Percentiles rank a stretch among this genome's conserved stretches.
Conservation (phyloP, 345 rosid species). For the Syzygium grande region DNA sequence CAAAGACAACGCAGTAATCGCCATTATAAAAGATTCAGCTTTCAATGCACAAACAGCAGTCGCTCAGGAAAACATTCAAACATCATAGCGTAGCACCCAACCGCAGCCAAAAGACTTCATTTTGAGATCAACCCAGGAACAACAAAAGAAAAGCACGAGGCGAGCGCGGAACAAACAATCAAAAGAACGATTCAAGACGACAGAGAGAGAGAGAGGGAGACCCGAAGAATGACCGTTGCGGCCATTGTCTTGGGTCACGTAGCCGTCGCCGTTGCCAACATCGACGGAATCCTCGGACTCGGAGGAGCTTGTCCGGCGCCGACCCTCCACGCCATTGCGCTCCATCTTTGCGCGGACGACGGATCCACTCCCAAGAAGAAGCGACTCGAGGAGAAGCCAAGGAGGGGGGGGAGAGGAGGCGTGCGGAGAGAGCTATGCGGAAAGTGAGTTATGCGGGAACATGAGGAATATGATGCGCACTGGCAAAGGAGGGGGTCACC, state of each 20-base stretch:
- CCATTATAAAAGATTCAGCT: neutral
- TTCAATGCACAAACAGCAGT: neutral
- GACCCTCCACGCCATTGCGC: neutral
- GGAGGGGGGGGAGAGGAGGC: neutral
- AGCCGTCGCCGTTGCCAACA: neutral
- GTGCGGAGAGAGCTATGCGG: neutral
- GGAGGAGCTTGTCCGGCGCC: constrained; percentile 1
- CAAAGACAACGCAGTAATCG: neutral
- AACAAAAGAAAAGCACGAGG: neutral
- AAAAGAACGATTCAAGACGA: neutral
- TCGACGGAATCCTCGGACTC: constrained; percentile 9
- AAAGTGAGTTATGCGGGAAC: neutral
- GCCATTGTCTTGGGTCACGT: neutral
- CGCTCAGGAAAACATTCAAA: neutral
- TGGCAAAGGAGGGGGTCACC: neutral
- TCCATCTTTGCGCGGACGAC: neutral
- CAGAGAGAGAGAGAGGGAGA: neutral
- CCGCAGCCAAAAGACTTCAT: neutral
- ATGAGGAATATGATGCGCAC: neutral
- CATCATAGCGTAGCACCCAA: neutral
- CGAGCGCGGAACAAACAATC: neutral
- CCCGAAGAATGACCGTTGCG: constrained; percentile 1
- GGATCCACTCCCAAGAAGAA: neutral
- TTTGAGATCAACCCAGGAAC: neutral
- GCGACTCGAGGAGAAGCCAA: neutral